These are phyloP conservation scores for Aspergillus fijiensis DNA, from an alignment of 2,329 filamentous ascomycete genomes.

Conservation along the genomic window DNA sequence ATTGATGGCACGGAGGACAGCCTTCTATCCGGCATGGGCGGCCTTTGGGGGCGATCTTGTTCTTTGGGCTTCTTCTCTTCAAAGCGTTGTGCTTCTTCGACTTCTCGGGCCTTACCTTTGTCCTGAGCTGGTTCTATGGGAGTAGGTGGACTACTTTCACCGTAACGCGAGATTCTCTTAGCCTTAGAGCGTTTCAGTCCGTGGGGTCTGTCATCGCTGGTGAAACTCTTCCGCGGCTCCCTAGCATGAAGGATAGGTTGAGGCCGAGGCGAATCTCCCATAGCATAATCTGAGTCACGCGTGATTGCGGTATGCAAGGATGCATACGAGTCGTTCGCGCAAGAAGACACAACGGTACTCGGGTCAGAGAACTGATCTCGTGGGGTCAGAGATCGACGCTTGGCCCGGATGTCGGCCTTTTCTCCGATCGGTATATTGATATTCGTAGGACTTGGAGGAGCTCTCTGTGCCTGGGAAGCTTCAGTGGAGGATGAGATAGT, in stretches of 20 bases:
- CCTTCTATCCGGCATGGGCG: constrained; percentile 11
- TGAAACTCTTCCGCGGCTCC: constrained; percentile 22
- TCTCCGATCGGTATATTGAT: constrained; percentile 64
- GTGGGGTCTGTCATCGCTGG: constrained; percentile 32
- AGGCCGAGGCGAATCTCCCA: constrained; percentile 21
- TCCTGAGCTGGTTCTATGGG: constrained; percentile 26
- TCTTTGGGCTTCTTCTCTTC: constrained; percentile 18
- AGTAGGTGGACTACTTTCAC: constrained; percentile 29
- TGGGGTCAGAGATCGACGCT: constrained; percentile 35
- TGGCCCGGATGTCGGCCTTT: constrained; percentile 49
- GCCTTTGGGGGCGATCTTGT: background rate
- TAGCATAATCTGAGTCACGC: constrained; percentile 35
- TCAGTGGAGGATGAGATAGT: constrained; percentile 20
- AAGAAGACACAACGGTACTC: constrained; percentile 32
- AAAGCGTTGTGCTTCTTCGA: constrained; percentile 11
- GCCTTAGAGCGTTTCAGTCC: constrained; percentile 44
- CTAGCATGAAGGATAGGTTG: constrained; percentile 35
- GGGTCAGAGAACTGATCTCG: constrained; percentile 34
- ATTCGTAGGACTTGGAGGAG: constrained; percentile 52
- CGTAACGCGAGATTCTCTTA: constrained; percentile 42
- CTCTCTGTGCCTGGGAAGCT: constrained; percentile 32
- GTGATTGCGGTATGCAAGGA: constrained; percentile 35
- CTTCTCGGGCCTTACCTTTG: constrained; percentile 15
- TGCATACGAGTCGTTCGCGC: constrained; percentile 26
- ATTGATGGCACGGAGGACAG: constrained; percentile 50